Conservation (phyloP, 148 eudicot species). For the Rhododendron simsii region DNA sequence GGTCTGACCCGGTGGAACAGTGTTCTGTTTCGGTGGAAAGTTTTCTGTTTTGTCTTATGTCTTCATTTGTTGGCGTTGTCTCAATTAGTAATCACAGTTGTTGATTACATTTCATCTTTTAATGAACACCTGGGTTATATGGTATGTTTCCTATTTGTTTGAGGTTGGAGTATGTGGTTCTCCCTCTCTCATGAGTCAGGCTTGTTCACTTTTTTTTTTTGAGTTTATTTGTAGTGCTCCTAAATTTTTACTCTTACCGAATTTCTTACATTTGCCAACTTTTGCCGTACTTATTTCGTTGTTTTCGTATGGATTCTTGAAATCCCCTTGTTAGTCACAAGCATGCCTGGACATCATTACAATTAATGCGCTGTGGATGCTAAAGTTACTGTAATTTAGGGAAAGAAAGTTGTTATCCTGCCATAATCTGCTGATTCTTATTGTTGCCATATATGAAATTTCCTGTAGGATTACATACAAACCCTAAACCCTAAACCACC, state of each 20-base stretch:
- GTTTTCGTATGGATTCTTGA: background rate
- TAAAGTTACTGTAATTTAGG: background rate
- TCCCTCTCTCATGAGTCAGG: background rate
- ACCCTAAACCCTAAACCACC: no score
- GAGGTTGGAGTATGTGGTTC: background rate
- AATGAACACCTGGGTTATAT: background rate
- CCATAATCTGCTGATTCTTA: background rate
- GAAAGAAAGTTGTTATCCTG: background rate
- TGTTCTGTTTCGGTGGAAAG: background rate
- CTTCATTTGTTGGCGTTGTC: background rate
- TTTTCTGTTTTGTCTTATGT: background rate
- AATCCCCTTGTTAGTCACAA: background rate
- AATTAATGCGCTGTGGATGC: background rate
- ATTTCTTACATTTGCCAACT: background rate
- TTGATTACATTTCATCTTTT: background rate
- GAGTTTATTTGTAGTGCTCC: background rate
- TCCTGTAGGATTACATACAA: conserved; percentile 80
- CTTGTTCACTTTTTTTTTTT: background rate
- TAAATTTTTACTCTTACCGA: background rate
- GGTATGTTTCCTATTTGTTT: background rate
- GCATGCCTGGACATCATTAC: background rate
- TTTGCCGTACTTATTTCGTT: background rate
- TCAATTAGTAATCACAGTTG: background rate
- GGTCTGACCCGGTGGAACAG: background rate
- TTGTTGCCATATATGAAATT: conserved; percentile 6